A percentile compares a stretch with the other conserved stretches of the same genome.
Evolutionary conservation across 495 filamentous ascomycete species (phyloP).

Genomic region (Aeminium ludgeri): DNA sequence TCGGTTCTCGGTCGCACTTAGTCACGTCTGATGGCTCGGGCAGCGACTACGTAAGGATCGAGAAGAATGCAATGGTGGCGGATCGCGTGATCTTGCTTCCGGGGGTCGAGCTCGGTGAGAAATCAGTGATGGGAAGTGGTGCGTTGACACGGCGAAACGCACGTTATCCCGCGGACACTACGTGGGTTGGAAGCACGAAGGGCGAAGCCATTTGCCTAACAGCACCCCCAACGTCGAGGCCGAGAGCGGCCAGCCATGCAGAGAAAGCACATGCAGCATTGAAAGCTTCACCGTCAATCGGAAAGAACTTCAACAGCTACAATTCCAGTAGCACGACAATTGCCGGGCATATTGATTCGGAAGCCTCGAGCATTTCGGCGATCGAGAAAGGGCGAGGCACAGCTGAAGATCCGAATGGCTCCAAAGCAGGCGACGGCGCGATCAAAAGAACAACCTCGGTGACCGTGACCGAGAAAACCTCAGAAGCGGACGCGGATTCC

Average conservation of each 20-base stretch:
- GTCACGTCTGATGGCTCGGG: slow-evolving; percentile 30
- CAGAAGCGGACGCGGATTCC: background rate
- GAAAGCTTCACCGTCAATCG: background rate
- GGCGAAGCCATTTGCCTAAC: slow-evolving; percentile 29
- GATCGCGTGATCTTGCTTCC: slow-evolving; percentile 29
- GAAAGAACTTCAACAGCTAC: background rate
- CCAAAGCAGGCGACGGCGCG: slow-evolving; percentile 7
- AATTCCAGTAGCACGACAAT: slow-evolving; percentile 6
- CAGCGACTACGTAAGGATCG: slow-evolving; percentile 25
- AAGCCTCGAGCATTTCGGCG: slow-evolving; percentile 3
- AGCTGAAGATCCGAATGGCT: background rate
- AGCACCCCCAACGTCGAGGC: too few relatives aligned
- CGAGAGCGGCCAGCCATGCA: background rate
- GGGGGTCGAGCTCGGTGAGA: slow-evolving; percentile 25
- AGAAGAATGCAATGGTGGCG: slow-evolving; percentile 30
- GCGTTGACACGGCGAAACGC: slow-evolving; percentile 26
- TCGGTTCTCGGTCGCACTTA: slow-evolving; percentile 30
- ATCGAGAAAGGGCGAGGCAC: background rate
- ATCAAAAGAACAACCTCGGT: too few relatives aligned
- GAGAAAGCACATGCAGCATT: background rate
- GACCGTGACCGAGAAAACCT: too few relatives aligned
- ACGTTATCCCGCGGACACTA: slow-evolving; percentile 24
- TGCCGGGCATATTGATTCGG: background rate
- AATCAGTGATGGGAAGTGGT: slow-evolving; percentile 30
- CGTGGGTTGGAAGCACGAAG: slow-evolving; percentile 31